Evolutionary conservation across 2,329 filamentous ascomycete genomes (phyloP), one percentile per base, ranked within the genome.

Genomic region (Fulvia fulva): DNA sequence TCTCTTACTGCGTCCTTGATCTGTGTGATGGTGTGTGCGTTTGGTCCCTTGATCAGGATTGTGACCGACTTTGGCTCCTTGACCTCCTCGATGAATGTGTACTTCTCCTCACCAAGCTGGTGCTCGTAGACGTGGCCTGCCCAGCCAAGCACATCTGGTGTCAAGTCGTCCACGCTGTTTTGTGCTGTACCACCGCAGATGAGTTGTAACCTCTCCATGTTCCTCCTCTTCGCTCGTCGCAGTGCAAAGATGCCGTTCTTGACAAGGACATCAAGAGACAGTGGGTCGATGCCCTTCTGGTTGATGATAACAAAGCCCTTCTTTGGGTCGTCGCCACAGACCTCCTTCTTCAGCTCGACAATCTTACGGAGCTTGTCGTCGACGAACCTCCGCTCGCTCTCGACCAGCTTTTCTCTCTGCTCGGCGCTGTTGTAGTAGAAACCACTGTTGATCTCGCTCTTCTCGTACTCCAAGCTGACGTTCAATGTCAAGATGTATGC

Each of bases 371-470:
- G 51, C 55, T 57, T 53, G 46, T 96, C 84, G 97, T 99, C 94
- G 47, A 99, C 91, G 69, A 97, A 97, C 62, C 90, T 86, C 64
- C 94, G 88, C 80, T 99, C 94, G 71, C 91, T 96, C 80, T 97
- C 94, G 11, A 99, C 94, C 43, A 99, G 85, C 82, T 97, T 99
- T 71, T 97, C 94, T 66, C 94, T 86, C 80, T 99, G 94, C 66
- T 97, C 92, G 26, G 94, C 94, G 72, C 87, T 96, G 34, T 90
- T 96, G 80, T 99, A 99, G 83, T 96, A 99, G 82, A 99, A 99
- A 53, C 92, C 87, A 43, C 92, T 97, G 84, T 99, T 99, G 76
- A 99, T 96, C 78, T 99, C 94, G 0, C 92, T 93, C 82, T 99
- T 99, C 77, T 99, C 94, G 75, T 99, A 99, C 75, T 99, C 94